Base-by-base conservation (phyloP, 1,284 basidiomycete species). In the Cystobasidiaceae sp. region DNA sequence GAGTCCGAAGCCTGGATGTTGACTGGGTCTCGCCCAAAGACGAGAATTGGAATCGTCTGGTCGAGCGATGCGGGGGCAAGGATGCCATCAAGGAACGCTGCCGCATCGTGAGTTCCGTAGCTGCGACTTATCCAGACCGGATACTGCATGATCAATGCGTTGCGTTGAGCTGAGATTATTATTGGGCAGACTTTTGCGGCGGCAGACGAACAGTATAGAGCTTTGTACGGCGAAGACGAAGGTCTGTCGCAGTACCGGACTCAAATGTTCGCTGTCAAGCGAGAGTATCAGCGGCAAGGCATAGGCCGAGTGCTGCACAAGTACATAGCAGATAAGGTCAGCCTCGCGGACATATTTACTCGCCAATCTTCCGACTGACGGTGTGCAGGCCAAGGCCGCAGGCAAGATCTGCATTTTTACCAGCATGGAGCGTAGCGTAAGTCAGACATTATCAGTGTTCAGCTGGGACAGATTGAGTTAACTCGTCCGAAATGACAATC, bases 261-360 rank as follows among this genome's bases (percentile, higher is more conserved):
- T n/a, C n/a, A n/a, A 3, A 46, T 23, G 0, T 60, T 60, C 21
- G 45, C 17, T 13, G 58, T 60, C 17, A 28, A 60, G 15, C 58
- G 28, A 8, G 58, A 50, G 2, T 37, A 25, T 17, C 58, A 60
- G 15, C 45, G 58, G 11, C 32, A 50, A 23, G 58, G 58, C 28
- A 37, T 60, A 6, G 58, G 58, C 3, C 17, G 19, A 21, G 58
- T 46, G 9, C 9, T 60, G 27, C 32, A 49, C 4, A 27, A 21
- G 9, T 50, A 60, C 34, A 27, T 46, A 4, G 56, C 43, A 15
- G 30, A 58, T 7, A 45, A 46, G 27, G 25, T 39, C 9, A 50
- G 48, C 8, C 19, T 9, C 28, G 17, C 6, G 5, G 5, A 4
- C 17, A n/a, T n/a, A 39, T 11, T 39, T 39, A 39, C 37, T n/a